Evolutionary conservation across 2,329 filamentous ascomycete genomes (phyloP).

Genomic region (Aspergillus ochraceoroseus): DNA sequence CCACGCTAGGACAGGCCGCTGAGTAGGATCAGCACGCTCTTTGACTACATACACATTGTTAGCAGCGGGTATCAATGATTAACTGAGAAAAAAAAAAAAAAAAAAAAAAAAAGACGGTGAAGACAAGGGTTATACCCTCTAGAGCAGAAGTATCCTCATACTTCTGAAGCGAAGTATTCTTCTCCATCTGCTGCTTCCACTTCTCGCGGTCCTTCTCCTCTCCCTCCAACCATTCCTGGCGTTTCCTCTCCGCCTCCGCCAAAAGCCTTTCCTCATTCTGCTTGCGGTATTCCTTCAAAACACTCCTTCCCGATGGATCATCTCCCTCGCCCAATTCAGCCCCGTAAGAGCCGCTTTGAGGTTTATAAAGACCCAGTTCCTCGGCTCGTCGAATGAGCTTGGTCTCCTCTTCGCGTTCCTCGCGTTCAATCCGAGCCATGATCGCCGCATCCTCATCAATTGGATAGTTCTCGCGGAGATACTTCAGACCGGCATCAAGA

Average conservation of each 20-base stretch:
- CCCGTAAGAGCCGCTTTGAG: slow-evolving; percentile 44
- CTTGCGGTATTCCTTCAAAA: slow-evolving; percentile 39
- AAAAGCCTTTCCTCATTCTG: slow-evolving; percentile 39
- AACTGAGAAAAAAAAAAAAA: no score
- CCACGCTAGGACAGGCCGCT: slow-evolving; percentile 41
- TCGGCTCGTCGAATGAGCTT: slow-evolving; percentile 37
- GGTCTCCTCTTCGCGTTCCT: slow-evolving; percentile 38
- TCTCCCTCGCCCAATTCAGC: slow-evolving; percentile 40
- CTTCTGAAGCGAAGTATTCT: slow-evolving; percentile 36
- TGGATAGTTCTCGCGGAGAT: slow-evolving; percentile 41
- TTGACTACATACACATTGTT: slow-evolving; percentile 30
- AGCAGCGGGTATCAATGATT: not conserved
- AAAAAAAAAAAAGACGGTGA: no score
- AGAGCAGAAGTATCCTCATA: slow-evolving; percentile 34
- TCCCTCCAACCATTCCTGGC: slow-evolving; percentile 50
- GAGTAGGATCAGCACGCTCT: slow-evolving; percentile 37
- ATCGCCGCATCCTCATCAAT: slow-evolving; percentile 49
- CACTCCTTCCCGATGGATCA: slow-evolving; percentile 42
- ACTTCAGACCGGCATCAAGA: slow-evolving; percentile 38
- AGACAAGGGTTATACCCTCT: no score
- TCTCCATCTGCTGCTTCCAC: slow-evolving; percentile 29
- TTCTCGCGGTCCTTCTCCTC: slow-evolving; percentile 43
- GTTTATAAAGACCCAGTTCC: slow-evolving; percentile 40
- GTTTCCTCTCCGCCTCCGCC: slow-evolving; percentile 46
- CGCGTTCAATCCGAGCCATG: slow-evolving; percentile 41